phyloP scores from a whole-genome alignment of 2,329 filamentous ascomycete species.

The Cordyceps sp. region DNA sequence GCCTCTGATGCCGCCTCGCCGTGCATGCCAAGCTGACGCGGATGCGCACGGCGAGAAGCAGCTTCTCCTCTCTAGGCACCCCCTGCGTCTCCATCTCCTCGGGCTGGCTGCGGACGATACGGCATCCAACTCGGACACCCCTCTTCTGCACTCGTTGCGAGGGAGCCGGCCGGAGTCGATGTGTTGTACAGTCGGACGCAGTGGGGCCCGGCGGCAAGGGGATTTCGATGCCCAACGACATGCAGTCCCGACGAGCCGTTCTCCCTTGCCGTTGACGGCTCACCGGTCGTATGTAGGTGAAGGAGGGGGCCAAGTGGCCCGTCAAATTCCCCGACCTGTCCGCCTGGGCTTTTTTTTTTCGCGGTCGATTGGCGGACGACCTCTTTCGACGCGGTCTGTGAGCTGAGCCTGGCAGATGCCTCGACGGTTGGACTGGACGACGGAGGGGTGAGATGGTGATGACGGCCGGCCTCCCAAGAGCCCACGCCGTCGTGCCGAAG shows the following conservation, averaged over 20 bases:
- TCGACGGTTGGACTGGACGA: not conserved
- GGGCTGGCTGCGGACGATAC: not conserved
- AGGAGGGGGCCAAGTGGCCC: not conserved
- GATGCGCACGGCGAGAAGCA: not conserved
- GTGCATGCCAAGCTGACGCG: not conserved
- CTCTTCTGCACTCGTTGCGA: not conserved
- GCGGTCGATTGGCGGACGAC: not conserved
- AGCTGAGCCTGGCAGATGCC: not conserved
- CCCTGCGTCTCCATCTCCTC: no score
- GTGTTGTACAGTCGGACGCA: constrained; percentile 27
- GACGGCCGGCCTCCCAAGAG: not conserved
- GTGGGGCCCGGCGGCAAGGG: constrained; percentile 24
- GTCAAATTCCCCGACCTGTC: not conserved
- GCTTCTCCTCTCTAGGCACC: not conserved
- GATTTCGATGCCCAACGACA: constrained; percentile 32
- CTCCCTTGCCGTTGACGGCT: not conserved
- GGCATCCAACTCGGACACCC: not conserved
- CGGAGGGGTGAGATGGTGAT: not conserved
- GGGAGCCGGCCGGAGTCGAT: constrained; percentile 12
- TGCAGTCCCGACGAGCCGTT: constrained; percentile 6
- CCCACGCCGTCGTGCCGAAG: not conserved
- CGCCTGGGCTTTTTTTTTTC: not conserved
- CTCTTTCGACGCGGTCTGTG: no score
- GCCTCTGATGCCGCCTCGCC: not conserved
- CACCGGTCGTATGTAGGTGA: not conserved